Conservation (phyloP, 495 filamentous ascomycete species). For the Hyaloscypha hepaticicola region DNA sequence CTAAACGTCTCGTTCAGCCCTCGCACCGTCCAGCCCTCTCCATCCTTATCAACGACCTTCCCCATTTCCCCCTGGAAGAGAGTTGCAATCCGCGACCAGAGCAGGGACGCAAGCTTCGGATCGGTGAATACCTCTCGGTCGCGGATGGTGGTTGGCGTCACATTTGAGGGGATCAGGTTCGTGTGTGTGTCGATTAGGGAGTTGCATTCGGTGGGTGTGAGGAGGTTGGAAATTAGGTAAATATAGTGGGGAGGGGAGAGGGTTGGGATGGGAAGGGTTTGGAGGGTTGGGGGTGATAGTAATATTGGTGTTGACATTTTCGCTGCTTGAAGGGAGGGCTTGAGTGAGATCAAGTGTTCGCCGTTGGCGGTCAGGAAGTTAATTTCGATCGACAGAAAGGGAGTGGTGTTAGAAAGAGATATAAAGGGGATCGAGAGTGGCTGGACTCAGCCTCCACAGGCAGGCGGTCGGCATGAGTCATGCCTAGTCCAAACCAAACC, state of each 20-base stretch:
- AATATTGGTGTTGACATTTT: too few relatives aligned
- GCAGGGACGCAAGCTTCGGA: background rate
- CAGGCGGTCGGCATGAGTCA: too few relatives aligned
- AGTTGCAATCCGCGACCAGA: conserved; percentile 5
- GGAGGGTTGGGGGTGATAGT: too few relatives aligned
- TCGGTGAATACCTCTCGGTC: conserved; percentile 10
- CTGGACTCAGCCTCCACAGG: too few relatives aligned
- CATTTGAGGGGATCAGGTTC: conserved; percentile 18
- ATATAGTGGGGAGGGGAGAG: background rate
- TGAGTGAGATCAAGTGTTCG: too few relatives aligned
- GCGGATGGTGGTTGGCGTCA: conserved; percentile 15
- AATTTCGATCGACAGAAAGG: too few relatives aligned
- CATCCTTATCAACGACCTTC: conserved; percentile 17
- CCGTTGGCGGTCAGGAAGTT: too few relatives aligned
- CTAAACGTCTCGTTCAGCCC: conserved; percentile 19
- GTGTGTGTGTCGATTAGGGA: conserved; percentile 5
- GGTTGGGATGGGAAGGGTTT: too few relatives aligned
- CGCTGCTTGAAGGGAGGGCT: too few relatives aligned
- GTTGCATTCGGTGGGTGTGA: conserved; percentile 13
- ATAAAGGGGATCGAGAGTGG: too few relatives aligned
- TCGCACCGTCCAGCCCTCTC: conserved; percentile 1
- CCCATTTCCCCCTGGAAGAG: conserved; percentile 1
- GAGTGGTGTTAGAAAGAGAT: too few relatives aligned
- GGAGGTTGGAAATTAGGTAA: conserved; percentile 12
- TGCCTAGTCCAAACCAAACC: too few relatives aligned